Conservation (phyloP, 2,329 filamentous ascomycete species). For the Penicillium sp. region DNA sequence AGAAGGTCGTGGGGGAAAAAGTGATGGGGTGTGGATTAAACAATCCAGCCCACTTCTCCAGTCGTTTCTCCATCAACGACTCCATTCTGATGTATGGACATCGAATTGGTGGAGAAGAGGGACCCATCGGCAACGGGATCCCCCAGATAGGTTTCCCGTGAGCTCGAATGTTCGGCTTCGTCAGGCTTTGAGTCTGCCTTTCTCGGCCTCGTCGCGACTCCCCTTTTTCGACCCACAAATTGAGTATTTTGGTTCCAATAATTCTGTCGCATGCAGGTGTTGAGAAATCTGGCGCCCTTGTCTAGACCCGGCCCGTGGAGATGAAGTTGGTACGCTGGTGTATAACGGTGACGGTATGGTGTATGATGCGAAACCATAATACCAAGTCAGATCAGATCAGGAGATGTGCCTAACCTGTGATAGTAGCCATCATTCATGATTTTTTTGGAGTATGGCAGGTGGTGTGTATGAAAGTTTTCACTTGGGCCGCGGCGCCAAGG, state of each 20-base stretch:
- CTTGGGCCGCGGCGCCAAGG: not conserved
- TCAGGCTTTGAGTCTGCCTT: not conserved
- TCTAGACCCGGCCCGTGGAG: constrained; percentile 12
- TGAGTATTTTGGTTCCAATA: not conserved
- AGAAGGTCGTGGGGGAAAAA: not conserved
- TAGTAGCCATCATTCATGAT: not conserved
- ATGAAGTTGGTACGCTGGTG: not conserved
- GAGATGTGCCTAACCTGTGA: not conserved
- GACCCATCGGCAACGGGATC: constrained; percentile 17
- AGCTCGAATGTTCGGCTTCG: constrained; percentile 1
- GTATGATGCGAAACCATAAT: constrained; percentile 25
- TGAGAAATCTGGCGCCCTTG: not conserved
- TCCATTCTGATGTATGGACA: constrained; percentile 1
- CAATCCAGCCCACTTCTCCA: constrained; percentile 5
- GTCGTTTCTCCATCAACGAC: constrained; percentile 7
- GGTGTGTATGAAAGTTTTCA: too few relatives aligned
- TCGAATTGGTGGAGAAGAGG: constrained; percentile 10
- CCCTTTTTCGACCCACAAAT: constrained; percentile 3
- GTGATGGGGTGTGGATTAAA: not conserved
- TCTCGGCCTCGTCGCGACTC: not conserved
- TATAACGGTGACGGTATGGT: constrained; percentile 27
- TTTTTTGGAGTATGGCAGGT: too few relatives aligned
- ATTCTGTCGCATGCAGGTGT: not conserved
- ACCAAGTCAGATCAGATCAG: not conserved
- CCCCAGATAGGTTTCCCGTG: constrained; percentile 31